Conservation (phyloP, 2,329 filamentous ascomycete genomes). For the Clonostachys rosea region DNA sequence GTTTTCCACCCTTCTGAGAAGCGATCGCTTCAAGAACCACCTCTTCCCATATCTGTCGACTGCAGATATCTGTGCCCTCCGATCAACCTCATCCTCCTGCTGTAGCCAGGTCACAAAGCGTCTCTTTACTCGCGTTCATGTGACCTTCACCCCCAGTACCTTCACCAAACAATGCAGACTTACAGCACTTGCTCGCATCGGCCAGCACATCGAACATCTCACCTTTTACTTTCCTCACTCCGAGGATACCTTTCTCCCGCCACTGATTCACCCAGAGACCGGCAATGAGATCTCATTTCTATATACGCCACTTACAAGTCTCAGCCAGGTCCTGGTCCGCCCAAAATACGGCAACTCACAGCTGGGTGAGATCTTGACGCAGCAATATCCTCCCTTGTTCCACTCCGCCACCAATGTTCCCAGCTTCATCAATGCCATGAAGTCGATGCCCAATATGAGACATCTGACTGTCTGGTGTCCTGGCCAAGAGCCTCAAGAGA, state of each 20-base stretch:
- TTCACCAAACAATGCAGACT: conserved; percentile 73
- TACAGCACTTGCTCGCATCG: conserved; percentile 71
- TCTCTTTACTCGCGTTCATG: conserved; percentile 63
- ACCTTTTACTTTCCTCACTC: conserved; percentile 75
- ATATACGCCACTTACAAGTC: conserved; percentile 72
- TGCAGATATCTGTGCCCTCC: conserved; percentile 52
- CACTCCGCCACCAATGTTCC: conserved; percentile 85
- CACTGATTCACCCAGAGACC: conserved; percentile 73
- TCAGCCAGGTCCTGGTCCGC: conserved; percentile 53
- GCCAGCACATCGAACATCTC: conserved; percentile 72
- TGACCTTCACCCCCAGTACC: conserved; percentile 68
- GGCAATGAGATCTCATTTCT: conserved; percentile 77
- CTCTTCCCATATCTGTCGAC: conserved; percentile 45
- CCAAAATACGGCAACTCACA: conserved; percentile 78
- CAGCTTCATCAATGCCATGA: conserved; percentile 74
- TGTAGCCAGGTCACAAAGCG: conserved; percentile 64
- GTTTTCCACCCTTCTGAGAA: conserved; percentile 53
- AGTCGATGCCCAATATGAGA: conserved; percentile 61
- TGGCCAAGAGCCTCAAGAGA: conserved; percentile 62
- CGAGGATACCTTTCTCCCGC: conserved; percentile 75
- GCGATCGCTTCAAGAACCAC: conserved; percentile 40
- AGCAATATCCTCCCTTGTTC: conserved; percentile 85
- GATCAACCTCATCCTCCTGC: conserved; percentile 65
- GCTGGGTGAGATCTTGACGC: conserved; percentile 75
- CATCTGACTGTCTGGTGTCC: conserved; percentile 76